These are phyloP conservation scores for Boletus tomentosulus DNA, from an alignment of 768 basidiomycete species.

Conservation along the genomic window DNA sequence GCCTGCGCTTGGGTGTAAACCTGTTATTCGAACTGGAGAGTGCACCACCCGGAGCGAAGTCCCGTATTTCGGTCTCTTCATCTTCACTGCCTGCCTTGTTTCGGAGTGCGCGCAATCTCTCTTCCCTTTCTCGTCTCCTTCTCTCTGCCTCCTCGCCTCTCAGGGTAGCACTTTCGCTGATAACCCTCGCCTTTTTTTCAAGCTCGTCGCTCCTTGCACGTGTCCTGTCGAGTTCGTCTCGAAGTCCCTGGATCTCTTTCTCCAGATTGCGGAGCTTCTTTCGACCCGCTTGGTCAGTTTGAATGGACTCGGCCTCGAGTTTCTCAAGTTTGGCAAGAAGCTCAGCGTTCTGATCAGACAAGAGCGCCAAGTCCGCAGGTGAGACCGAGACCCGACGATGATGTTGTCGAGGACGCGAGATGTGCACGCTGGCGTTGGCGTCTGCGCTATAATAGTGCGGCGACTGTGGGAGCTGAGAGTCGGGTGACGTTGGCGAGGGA, in stretches of 20 bases:
- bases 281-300: constrained; percentile 63
- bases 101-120: constrained; percentile 51
- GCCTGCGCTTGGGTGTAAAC: constrained; percentile 23
- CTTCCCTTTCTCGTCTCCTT: constrained; percentile 40
- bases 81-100: constrained; percentile 32
- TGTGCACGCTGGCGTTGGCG: constrained; percentile 14
- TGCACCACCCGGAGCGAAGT: constrained; percentile 61
- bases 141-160: constrained; percentile 30
- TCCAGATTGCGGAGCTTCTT: constrained; percentile 69
- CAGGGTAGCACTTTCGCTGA: constrained; percentile 22
- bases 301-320: constrained; percentile 65
- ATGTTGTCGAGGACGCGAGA: constrained; percentile 26
- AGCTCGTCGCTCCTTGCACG: constrained; percentile 66
- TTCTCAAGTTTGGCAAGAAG: constrained; percentile 71
- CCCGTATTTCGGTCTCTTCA: constrained; percentile 36
- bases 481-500: constrained; percentile 25
- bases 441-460: constrained; percentile 30
- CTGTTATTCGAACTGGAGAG: constrained; percentile 27
- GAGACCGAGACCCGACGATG: constrained; percentile 55
- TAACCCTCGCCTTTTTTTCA: constrained; percentile 57
- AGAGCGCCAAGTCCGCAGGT: constrained; percentile 60
- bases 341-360: constrained; percentile 82
- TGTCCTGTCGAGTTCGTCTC: constrained; percentile 74
- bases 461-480: constrained; percentile 31
- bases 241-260: constrained; percentile 71